These are phyloP conservation scores for Debaryomycetaceae sp. DNA, from an alignment of 1,139 yeast genomes.

Conservation along the genomic window DNA sequence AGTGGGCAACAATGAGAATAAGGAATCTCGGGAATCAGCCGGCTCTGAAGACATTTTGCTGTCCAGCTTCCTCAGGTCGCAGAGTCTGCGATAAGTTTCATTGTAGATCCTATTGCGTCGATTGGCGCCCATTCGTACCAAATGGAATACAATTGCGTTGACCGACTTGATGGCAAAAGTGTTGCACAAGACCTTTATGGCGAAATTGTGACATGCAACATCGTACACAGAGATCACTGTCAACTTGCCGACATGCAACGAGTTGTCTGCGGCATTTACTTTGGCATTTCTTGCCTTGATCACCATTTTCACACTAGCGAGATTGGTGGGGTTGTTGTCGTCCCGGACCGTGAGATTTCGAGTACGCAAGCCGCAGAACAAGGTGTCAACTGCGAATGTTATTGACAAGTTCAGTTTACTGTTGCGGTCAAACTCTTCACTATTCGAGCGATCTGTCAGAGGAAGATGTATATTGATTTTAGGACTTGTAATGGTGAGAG, in stretches of 20 bases:
- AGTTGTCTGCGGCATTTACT: conserved; percentile 23
- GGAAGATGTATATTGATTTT: conserved; percentile 22
- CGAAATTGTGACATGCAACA: conserved; percentile 10
- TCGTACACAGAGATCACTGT: conserved; percentile 19
- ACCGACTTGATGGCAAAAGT: conserved; percentile 22
- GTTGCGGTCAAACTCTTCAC: conserved; percentile 15
- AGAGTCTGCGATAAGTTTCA: conserved; percentile 3
- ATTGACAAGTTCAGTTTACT: conserved; percentile 19
- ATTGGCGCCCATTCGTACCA: conserved; percentile 25
- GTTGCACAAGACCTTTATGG: conserved; percentile 18
- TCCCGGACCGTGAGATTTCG: conserved; percentile 10
- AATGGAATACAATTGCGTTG: conserved; percentile 27
- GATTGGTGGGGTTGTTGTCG: conserved; percentile 4
- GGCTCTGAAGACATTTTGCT: background rate
- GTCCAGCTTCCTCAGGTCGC: background rate
- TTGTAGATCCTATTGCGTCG: conserved; percentile 19
- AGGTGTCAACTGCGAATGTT: conserved; percentile 13
- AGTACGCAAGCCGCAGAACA: conserved; percentile 19
- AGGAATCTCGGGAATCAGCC: background rate
- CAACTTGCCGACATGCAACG: conserved; percentile 17
- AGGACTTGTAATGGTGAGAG: conserved; percentile 23
- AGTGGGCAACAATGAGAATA: conserved; percentile 24
- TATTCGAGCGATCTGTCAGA: conserved; percentile 10
- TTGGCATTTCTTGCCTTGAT: conserved; percentile 24
- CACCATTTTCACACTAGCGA: conserved; percentile 5